phyloP scores from a whole-genome alignment of 2,329 filamentous ascomycete species.

The Pestalotiopsis sp. region DNA sequence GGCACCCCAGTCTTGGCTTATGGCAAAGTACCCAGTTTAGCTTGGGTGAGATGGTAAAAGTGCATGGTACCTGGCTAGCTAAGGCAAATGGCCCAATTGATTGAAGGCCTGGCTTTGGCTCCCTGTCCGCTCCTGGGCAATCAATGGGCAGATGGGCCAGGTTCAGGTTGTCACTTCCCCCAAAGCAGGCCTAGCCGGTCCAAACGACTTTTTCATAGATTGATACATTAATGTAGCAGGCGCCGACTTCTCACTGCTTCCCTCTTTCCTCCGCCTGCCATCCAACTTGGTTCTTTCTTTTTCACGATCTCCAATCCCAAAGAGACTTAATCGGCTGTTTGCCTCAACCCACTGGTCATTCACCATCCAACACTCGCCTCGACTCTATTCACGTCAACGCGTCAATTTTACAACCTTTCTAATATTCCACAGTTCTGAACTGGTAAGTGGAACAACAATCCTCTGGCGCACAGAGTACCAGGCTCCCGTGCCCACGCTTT shows the following conservation, averaged over 20 bases:
- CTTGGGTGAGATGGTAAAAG: too few relatives aligned
- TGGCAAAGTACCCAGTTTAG: too few relatives aligned
- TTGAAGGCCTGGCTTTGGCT: background rate
- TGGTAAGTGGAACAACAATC: background rate
- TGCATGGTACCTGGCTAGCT: too few relatives aligned
- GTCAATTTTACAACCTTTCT: background rate
- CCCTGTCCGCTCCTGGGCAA: background rate
- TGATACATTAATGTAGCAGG: too few relatives aligned
- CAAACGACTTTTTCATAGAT: background rate
- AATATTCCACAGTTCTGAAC: slow-evolving; percentile 5
- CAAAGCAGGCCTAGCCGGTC: background rate
- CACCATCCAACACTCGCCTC: slow-evolving; percentile 1
- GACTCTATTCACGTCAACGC: background rate
- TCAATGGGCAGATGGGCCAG: background rate
- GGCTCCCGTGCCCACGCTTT: background rate
- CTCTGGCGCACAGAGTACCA: too few relatives aligned
- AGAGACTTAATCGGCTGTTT: background rate
- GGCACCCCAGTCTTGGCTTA: too few relatives aligned
- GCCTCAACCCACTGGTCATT: background rate
- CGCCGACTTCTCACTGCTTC: background rate
- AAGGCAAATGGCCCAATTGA: too few relatives aligned
- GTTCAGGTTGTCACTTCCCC: background rate
- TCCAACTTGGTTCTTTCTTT: background rate
- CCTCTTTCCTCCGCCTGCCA: background rate
- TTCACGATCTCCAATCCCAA: background rate